A percentile compares a stretch with the other conserved stretches of the same genome.
Evolutionary conservation across 345 rosid genomes (phyloP).

Genomic region (Turritis glabra): DNA sequence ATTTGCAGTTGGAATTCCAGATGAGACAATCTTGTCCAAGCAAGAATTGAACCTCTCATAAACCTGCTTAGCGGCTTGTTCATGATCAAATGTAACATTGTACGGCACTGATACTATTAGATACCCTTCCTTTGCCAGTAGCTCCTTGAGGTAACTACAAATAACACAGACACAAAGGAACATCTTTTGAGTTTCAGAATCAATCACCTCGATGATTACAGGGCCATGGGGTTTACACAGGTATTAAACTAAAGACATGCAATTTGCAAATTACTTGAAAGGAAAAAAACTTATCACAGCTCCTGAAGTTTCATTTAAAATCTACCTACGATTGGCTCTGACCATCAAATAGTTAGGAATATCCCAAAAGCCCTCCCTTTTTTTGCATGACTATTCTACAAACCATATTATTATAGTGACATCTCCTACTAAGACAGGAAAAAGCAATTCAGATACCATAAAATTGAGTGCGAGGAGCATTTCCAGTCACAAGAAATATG

Average conservation of each 20-base stretch:
- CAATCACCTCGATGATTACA: not conserved
- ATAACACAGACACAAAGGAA: not conserved
- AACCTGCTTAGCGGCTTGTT: conserved; percentile 68
- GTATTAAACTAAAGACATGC: not conserved
- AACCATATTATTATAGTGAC: not conserved
- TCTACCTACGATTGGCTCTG: not conserved
- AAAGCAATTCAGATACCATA: not conserved
- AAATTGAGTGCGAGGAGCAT: not conserved
- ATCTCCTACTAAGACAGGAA: not conserved
- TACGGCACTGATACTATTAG: conserved; percentile 76
- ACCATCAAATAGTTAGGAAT: not conserved
- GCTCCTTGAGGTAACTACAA: conserved; percentile 72
- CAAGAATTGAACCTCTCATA: conserved; percentile 75
- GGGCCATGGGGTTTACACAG: not conserved
- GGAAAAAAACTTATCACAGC: not conserved
- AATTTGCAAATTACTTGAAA: not conserved
- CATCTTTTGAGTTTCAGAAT: not conserved
- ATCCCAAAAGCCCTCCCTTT: not conserved
- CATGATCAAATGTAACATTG: conserved; percentile 92
- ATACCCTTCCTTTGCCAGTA: conserved; percentile 84
- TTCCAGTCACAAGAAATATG: not conserved
- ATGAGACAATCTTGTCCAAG: conserved; percentile 53
- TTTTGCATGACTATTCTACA: not conserved
- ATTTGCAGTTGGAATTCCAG: conserved; percentile 62
- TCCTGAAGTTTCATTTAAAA: not conserved